Percentiles rank a stretch among this genome's conserved stretches.
Evolutionary conservation across 2,329 filamentous ascomycete genomes (phyloP).

Genomic region (Xylariaceae sp.): DNA sequence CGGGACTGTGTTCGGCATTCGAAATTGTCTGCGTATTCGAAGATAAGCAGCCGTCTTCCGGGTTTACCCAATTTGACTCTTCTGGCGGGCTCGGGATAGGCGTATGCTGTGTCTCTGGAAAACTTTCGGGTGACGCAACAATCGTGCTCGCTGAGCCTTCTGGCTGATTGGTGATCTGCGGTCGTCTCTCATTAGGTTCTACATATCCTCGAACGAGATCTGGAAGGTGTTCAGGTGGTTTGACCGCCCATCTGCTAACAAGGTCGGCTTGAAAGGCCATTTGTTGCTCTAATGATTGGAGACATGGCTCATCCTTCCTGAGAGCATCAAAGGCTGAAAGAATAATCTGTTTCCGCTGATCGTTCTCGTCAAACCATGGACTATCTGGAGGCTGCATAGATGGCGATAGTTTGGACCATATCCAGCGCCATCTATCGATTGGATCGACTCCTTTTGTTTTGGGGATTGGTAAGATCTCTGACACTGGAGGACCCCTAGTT

Average conservation of each 20-base stretch:
- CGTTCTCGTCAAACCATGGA: neutral
- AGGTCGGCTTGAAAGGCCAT: neutral
- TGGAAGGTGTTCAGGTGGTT: conserved; percentile 3
- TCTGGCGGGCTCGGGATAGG: no score
- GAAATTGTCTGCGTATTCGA: no score
- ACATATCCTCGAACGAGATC: neutral
- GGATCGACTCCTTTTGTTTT: neutral
- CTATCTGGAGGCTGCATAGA: neutral
- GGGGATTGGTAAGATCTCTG: neutral
- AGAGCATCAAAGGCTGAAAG: neutral
- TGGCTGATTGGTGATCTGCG: no score
- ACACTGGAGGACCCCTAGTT: neutral
- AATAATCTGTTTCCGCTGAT: neutral
- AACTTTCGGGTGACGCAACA: no score
- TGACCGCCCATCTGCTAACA: neutral
- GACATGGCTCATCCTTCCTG: no score
- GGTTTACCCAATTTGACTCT: no score
- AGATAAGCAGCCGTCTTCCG: no score
- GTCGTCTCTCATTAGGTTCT: no score
- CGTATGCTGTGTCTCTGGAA: no score
- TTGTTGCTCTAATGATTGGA: neutral
- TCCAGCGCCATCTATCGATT: neutral
- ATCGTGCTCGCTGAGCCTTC: no score
- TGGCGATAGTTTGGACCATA: neutral
- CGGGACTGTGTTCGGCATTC: no score